Conservation (phyloP, 2,329 filamentous ascomycete genomes). For the Sporothrix curviconia region DNA sequence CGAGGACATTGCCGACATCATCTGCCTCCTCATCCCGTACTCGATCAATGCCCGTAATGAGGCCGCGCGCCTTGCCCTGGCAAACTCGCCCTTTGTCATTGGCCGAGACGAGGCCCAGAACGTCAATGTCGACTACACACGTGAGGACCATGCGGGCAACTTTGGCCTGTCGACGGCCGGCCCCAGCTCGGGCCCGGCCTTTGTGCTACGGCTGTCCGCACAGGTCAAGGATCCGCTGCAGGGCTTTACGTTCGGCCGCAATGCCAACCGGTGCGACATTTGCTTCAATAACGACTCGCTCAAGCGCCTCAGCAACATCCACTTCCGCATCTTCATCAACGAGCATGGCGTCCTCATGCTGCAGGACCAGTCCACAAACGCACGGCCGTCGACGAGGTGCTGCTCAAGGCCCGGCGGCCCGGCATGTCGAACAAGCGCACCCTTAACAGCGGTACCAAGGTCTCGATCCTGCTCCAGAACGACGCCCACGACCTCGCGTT, state of each 20-base stretch:
- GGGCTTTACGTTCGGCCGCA: slow-evolving; percentile 86
- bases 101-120: slow-evolving; percentile 42
- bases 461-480: slow-evolving; percentile 58
- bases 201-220: slow-evolving; percentile 76
- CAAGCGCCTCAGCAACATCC: slow-evolving; percentile 82
- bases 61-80: slow-evolving; percentile 47
- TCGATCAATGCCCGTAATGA: slow-evolving; percentile 66
- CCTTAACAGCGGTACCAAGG: slow-evolving; percentile 64
- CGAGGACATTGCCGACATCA: slow-evolving; percentile 78
- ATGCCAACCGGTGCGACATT: slow-evolving; percentile 63
- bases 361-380: slow-evolving; percentile 92
- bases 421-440: slow-evolving; percentile 44
- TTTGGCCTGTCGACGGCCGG: slow-evolving; percentile 47
- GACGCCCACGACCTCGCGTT: slow-evolving; percentile 62
- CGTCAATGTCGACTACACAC: slow-evolving; percentile 45
- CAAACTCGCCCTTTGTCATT: slow-evolving; percentile 44
- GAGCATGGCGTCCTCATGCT: slow-evolving; percentile 82
- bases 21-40: slow-evolving; percentile 79
- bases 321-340: slow-evolving; percentile 91
- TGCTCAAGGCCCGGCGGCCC: slow-evolving; percentile 42
- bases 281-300: slow-evolving; percentile 59
- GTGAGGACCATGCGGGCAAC: slow-evolving; percentile 43
- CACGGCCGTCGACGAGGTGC: slow-evolving; percentile 70
- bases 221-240: slow-evolving; percentile 57
- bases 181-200: slow-evolving; percentile 51